These are phyloP conservation scores for Dictyostelium purpureum DNA, from an alignment of 78 protist genomes.

Conservation along the genomic window DNA sequence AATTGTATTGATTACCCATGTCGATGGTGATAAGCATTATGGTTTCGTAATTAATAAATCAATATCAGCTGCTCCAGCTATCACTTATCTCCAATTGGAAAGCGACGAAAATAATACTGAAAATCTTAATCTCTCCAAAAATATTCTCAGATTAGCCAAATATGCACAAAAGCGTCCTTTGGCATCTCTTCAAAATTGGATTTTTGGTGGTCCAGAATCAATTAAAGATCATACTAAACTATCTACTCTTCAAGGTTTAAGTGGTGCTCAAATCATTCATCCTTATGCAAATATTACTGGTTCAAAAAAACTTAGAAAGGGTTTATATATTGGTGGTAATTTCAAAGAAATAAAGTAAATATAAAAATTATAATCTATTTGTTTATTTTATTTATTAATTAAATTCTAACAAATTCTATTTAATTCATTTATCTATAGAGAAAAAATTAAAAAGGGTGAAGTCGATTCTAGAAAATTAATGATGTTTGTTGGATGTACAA, in stretches of 20 bases:
- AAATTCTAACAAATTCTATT: neutral
- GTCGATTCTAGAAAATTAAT: neutral
- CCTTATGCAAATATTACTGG: constrained; percentile 7
- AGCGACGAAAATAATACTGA: neutral
- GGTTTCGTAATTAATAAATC: constrained; percentile 52
- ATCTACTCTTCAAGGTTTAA: neutral
- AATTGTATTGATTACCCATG: constrained; percentile 45
- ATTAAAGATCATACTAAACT: neutral
- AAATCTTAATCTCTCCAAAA: constrained; percentile 14
- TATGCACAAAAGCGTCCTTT: constrained; percentile 39
- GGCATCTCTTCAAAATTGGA: constrained; percentile 23
- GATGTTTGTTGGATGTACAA: constrained; percentile 46
- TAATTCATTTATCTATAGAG: neutral
- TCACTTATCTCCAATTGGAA: neutral
- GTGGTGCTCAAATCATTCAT: constrained; percentile 21
- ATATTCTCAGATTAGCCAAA: constrained; percentile 17
- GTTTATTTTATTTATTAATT: neutral
- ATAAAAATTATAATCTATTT: no score
- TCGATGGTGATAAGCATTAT: neutral
- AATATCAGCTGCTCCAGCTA: neutral
- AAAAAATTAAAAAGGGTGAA: constrained; percentile 23
- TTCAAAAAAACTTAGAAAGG: constrained; percentile 9
- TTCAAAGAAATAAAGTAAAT: constrained; percentile 18
- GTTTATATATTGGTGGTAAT: constrained; percentile 59
- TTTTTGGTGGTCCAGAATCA: constrained; percentile 33